These are phyloP conservation scores for Globisporangium cylindrosporum DNA, from an alignment of 352 stramenopile genomes.

Conservation along the genomic window DNA sequence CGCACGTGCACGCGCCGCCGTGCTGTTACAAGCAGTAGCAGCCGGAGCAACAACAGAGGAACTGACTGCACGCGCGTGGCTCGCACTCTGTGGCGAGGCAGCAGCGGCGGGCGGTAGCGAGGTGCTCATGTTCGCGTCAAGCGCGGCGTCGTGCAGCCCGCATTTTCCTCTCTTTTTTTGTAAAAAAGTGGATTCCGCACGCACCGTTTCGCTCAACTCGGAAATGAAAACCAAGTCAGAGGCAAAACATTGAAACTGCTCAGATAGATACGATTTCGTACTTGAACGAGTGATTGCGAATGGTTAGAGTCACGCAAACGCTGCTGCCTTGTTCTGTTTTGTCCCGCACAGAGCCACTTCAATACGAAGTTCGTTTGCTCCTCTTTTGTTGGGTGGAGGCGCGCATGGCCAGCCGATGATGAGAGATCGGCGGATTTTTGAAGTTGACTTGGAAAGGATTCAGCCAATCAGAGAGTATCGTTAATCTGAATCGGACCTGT, in stretches of 20 bases:
- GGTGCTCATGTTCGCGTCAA: neutral
- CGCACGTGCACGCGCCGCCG: neutral
- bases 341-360: conserved; percentile 1
- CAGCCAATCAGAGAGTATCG: neutral
- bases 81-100: neutral
- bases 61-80: neutral
- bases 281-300: neutral
- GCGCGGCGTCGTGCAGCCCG: neutral
- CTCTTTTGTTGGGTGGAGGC: conserved; percentile 6
- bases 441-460: conserved; percentile 2
- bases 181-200: neutral
- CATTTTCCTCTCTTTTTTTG: neutral
- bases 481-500: too few relatives aligned
- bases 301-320: neutral
- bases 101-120: neutral
- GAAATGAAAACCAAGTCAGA: neutral
- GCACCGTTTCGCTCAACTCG: neutral
- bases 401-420: neutral
- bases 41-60: neutral
- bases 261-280: neutral
- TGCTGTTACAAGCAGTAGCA: neutral
- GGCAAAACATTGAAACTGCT: neutral
- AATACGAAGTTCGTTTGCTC: neutral
- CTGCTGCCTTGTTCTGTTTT: neutral
- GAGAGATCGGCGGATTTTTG: conserved; percentile 1